phyloP scores from a whole-genome alignment of 208 protist genomes.

The Leishmania martiniquensis region DNA sequence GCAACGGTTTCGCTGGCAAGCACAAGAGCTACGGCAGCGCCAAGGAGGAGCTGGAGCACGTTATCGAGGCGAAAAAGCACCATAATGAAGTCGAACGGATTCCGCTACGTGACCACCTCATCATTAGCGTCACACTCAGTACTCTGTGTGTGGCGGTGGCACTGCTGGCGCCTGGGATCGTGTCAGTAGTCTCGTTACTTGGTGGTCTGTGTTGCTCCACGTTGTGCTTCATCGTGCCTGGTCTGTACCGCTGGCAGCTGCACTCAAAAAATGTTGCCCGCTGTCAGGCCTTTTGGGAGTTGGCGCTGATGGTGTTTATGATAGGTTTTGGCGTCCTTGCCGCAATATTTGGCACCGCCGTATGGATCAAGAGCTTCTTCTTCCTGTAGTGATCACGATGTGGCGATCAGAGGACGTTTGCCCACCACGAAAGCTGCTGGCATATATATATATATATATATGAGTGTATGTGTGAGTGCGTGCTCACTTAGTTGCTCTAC shows the following conservation, averaged over 20 bases:
- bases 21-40: constrained; percentile 17
- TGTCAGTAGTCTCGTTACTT: constrained; percentile 58
- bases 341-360: constrained; percentile 45
- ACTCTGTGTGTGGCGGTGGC: constrained; percentile 50
- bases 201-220: constrained; percentile 67
- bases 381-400: constrained; percentile 5
- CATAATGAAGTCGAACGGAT: constrained; percentile 51
- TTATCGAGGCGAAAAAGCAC: constrained; percentile 38
- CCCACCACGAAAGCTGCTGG: not conserved
- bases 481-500: not conserved
- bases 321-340: constrained; percentile 45
- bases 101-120: constrained; percentile 52
- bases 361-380: constrained; percentile 34
- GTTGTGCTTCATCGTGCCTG: constrained; percentile 68
- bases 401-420: not conserved
- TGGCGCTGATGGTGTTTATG: constrained; percentile 41
- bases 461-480: not conserved
- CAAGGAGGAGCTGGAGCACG: constrained; percentile 23
- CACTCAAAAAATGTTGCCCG: constrained; percentile 36
- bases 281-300: constrained; percentile 30
- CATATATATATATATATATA: not conserved
- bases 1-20: not conserved
- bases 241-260: constrained; percentile 64
- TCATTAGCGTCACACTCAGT: constrained; percentile 64
- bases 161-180: constrained; percentile 61